Base-by-base conservation (phyloP, 78 protist genomes). In the Dictyostelium capitatum region DNA sequence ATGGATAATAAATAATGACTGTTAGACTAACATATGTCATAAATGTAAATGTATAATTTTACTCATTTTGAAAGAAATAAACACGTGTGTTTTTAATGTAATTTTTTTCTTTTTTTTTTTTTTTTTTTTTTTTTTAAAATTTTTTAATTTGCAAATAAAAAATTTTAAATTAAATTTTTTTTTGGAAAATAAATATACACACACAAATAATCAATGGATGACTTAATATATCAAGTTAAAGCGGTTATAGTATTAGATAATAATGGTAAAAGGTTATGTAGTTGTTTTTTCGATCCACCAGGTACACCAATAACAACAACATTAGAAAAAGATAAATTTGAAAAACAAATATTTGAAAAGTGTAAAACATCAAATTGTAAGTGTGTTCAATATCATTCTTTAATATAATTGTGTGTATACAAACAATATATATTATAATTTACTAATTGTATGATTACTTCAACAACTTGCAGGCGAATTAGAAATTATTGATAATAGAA, bases 231-330 rank as follows among this genome's bases (percentile, higher is more conserved):
- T 11, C 91, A 83, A 57, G 46, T 83, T 46, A 73, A 73, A 28
- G 81, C 91, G 15, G 37, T 83, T 17, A 56, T 83, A 4, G 59
- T 83, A n/a, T 57, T 83, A 10, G 91, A 83, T 83, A 83, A n/a
- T 20, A 83, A 83, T 73, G 91, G 91, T 32, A 83, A 83, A 46
- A 70, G 91, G 73, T 30, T 83, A 73, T 73, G 70, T 74, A 73
- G 82, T 57, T 37, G 30, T 20, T 83, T 83, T 43, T 83, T 73
- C 41, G 91, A 83, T 73, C 54, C 48, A 25, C 30, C 46, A 7
- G 41, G 41, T 1, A 48, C 75, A 43, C 75, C 77, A 14, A 51
- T 54, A 5, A 83, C 73, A 41, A 54, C 80, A 41, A 50, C 53
- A 57, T 70, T 56, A 15, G 80, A 70, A 51, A 83, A 51, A 57